These are phyloP conservation scores for Truncatella angustata DNA, from an alignment of 2,329 filamentous ascomycete species.

Conservation along the genomic window DNA sequence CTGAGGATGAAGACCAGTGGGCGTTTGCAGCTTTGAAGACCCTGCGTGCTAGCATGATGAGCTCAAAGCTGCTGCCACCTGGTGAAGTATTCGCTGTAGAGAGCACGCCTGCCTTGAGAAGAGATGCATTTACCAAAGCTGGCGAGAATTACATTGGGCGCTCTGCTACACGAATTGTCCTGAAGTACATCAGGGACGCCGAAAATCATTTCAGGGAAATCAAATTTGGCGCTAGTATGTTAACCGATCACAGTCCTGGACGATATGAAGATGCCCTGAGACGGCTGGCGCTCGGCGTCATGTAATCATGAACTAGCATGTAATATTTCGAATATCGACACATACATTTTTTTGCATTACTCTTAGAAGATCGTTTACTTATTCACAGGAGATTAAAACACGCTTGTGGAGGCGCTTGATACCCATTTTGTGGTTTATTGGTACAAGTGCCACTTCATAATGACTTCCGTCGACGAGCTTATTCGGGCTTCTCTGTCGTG, in stretches of 20 bases:
- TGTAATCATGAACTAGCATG: no score
- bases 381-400: no score
- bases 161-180: conserved; percentile 65
- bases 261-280: conserved; percentile 70
- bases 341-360: not conserved
- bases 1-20: conserved; percentile 65
- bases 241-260: conserved; percentile 73
- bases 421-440: no score
- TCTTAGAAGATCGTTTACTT: no score
- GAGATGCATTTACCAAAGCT: conserved; percentile 58
- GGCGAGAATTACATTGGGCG: conserved; percentile 53
- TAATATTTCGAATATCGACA: no score
- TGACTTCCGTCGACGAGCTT: conserved; percentile 15
- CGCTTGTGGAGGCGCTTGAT: no score
- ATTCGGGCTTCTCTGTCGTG: conserved; percentile 36
- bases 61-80: conserved; percentile 68
- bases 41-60: conserved; percentile 66
- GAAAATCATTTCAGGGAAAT: conserved; percentile 69
- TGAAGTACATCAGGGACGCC: conserved; percentile 71
- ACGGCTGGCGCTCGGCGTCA: conserved; percentile 52
- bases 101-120: conserved; percentile 63
- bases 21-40: conserved; percentile 65
- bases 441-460: not conserved
- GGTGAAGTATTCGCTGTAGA: conserved; percentile 76
- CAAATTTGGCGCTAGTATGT: conserved; percentile 69